Evolutionary conservation across 2,329 filamentous ascomycete genomes (phyloP).

Genomic region (Didymella keratinophila): DNA sequence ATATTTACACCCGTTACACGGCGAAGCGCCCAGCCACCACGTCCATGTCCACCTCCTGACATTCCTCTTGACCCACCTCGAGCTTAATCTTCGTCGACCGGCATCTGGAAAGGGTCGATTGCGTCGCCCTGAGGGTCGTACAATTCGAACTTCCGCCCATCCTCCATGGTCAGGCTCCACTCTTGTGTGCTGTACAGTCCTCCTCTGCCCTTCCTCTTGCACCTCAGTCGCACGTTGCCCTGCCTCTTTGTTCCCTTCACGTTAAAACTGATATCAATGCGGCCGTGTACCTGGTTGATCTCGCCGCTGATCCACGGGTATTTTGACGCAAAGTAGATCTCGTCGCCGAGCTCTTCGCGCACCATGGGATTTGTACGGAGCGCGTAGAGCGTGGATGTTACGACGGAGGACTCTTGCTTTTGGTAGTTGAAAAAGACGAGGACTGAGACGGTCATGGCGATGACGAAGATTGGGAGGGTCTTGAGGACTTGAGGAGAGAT

Average conservation of each 20-base stretch:
- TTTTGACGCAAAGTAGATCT: conserved; percentile 60
- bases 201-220: conserved; percentile 71
- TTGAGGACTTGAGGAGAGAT: conserved; percentile 51
- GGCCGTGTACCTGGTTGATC: conserved; percentile 92
- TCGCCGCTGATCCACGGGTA: conserved; percentile 64
- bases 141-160: conserved; percentile 75
- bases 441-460: conserved; percentile 73
- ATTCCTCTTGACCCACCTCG: background rate
- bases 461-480: conserved; percentile 81
- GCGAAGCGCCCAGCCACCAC: conserved; percentile 3
- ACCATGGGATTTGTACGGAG: conserved; percentile 81
- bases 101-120: conserved; percentile 68
- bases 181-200: conserved; percentile 85
- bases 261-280: conserved; percentile 85
- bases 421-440: conserved; percentile 99
- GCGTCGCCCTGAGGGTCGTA: conserved; percentile 66
- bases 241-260: conserved; percentile 79
- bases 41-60: background rate
- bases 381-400: conserved; percentile 90
- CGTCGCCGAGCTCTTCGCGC: conserved; percentile 80
- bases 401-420: conserved; percentile 81
- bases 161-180: conserved; percentile 81
- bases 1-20: conserved; percentile 29
- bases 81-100: conserved; percentile 30
- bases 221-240: conserved; percentile 82